A percentile compares a stretch with the other conserved stretches of the same genome.
Evolutionary conservation across 805 yeast genomes (phyloP).

Genomic region (Phaffomyces antillensis): DNA sequence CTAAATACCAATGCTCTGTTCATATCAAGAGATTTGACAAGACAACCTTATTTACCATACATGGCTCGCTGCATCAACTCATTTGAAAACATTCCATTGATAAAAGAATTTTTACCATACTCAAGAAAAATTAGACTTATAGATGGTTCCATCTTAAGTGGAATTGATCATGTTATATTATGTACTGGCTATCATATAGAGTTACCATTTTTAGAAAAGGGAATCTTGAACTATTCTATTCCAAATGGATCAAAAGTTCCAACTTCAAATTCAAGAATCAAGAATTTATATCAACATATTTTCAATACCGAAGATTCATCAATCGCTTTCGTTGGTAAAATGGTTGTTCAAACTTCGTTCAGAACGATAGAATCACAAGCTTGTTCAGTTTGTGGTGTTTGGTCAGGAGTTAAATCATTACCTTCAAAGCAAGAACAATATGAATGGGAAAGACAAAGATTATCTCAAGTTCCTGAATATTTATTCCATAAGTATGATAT

Average conservation of each 20-base stretch:
- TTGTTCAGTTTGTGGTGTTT: slow-evolving; percentile 52
- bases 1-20: slow-evolving; percentile 39
- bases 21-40: slow-evolving; percentile 64
- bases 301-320: slow-evolving; percentile 41
- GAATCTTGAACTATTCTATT: slow-evolving; percentile 16
- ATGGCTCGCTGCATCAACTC: slow-evolving; percentile 26
- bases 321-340: slow-evolving; percentile 35
- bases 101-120: slow-evolving; percentile 24
- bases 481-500: slow-evolving; percentile 31
- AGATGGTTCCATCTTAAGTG: slow-evolving; percentile 28
- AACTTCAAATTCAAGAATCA: slow-evolving; percentile 28
- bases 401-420: slow-evolving; percentile 34
- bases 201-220: slow-evolving; percentile 29
- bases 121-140: slow-evolving; percentile 23
- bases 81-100: slow-evolving; percentile 23
- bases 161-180: slow-evolving; percentile 31
- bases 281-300: slow-evolving; percentile 39
- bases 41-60: slow-evolving; percentile 40
- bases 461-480: slow-evolving; percentile 18
- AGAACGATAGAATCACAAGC: slow-evolving; percentile 44
- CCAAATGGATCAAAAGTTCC: slow-evolving; percentile 16
- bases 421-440: slow-evolving; percentile 36
- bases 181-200: slow-evolving; percentile 41
- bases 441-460: slow-evolving; percentile 26
- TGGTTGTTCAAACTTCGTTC: slow-evolving; percentile 37